Conservation (phyloP, 257 asterid genomes). For the Lantana camara region DNA sequence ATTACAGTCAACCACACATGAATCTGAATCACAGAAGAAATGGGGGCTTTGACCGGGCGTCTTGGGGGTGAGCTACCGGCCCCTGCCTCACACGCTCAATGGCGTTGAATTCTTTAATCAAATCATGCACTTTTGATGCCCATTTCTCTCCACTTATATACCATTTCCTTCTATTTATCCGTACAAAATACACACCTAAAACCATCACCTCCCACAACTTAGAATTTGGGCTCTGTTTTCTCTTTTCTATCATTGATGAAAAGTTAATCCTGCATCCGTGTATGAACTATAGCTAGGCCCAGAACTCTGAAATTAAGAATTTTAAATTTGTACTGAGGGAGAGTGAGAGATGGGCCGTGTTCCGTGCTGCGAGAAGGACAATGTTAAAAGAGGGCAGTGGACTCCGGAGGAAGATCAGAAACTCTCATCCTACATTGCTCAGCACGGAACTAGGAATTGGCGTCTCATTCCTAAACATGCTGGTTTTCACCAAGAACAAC, state of each 20-base stretch:
- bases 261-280: too few relatives aligned
- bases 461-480: conserved; percentile 98
- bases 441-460: conserved; percentile 90
- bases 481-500: conserved; percentile 33
- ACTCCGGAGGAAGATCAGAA: conserved; percentile 88
- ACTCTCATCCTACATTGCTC: conserved; percentile 79
- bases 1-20: conserved; percentile 26
- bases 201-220: too few relatives aligned
- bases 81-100: conserved; percentile 80
- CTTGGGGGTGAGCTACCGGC: conserved; percentile 90
- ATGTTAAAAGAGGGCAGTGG: conserved; percentile 88
- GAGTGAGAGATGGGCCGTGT: conserved; percentile 65
- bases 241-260: too few relatives aligned
- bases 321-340: too few relatives aligned
- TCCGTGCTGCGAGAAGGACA: conserved; percentile 96
- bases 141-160: not conserved
- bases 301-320: too few relatives aligned
- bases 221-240: too few relatives aligned
- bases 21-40: too few relatives aligned
- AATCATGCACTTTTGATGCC: conserved; percentile 75
- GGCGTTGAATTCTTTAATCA: conserved; percentile 87
- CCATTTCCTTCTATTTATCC: not conserved
- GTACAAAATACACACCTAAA: not conserved
- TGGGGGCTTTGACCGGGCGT: conserved; percentile 70
- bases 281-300: too few relatives aligned